Base-by-base conservation (phyloP, 768 basidiomycete genomes). In the Auriculariales sp. region DNA sequence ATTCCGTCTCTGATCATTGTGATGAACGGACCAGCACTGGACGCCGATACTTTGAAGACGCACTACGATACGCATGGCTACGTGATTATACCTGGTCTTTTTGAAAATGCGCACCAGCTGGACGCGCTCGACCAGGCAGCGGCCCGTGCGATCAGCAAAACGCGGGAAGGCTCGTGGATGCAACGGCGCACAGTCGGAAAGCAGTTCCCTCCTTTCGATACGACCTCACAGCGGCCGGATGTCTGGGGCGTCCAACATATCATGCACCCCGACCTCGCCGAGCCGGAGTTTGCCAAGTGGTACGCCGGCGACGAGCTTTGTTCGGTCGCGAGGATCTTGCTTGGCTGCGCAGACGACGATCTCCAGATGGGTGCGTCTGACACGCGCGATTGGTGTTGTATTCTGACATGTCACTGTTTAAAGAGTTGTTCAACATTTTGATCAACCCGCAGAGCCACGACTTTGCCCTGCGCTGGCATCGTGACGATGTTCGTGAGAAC, bases 221-320 rank as follows among this genome's bases (percentile, higher is more conserved):
- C 72, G 28, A 67, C 56, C 33, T 62, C 75, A 47, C 39, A 44
- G 39, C 39, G 22, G 5, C 72, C 76, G 2, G 85, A 88, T 61
- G 75, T 79, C 0, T 87, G 85, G 84, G 86, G 85, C 2, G 77
- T 86, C 2, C 85, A 87, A 55, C 83, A 87, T 53, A 61, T 83
- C 39, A 87, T 89, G 86, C 84, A 87, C 57, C 85, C 83, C 1
- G 77, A 71, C 28, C 69, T 88, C 0, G 66, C 62, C 0, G 79
- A 83, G 56, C 67, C 72, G 0, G 67, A 57, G 15, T 87, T 87
- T 51, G 72, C 72, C 27, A 64, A 65, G 51, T 86, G 81, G 80
- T 88, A 87, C 56, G 78, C 79, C 11, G 76, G 74, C 4, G 65
- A 70, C 2, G 62, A 57, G 12, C 59, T 88, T 11, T 57, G 74